Evolutionary conservation across 2,329 filamentous ascomycete species (phyloP).

Genomic region (Colletotrichum godetiae): DNA sequence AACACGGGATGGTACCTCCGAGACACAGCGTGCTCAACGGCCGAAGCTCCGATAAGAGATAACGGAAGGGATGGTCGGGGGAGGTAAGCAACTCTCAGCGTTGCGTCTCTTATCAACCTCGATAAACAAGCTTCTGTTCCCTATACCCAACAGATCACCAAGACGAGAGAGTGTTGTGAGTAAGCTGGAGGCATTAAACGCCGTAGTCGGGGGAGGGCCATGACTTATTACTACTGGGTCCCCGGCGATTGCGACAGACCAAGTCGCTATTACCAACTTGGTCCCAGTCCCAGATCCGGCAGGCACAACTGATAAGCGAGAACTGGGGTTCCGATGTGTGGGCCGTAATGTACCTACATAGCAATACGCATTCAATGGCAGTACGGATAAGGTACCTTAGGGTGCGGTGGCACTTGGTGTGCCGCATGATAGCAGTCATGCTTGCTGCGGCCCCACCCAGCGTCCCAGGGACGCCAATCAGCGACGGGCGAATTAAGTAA

Average conservation of each 20-base stretch:
- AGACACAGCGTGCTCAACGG: conserved; percentile 17
- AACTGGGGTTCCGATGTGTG: background rate
- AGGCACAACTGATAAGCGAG: conserved; percentile 32
- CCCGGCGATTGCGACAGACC: conserved; percentile 23
- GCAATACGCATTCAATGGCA: too few species aligned
- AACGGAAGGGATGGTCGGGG: background rate
- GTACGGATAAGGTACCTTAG: too few species aligned
- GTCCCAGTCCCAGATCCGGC: conserved; percentile 18
- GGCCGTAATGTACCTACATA: too few species aligned
- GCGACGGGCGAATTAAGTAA: conserved; percentile 26
- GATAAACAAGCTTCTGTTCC: background rate
- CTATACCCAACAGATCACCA: background rate
- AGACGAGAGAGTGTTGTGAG: background rate
- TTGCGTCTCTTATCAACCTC: background rate
- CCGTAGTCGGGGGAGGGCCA: conserved; percentile 29
- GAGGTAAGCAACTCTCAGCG: background rate
- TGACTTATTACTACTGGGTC: conserved; percentile 34
- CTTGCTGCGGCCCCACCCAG: conserved; percentile 8
- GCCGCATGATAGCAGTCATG: conserved; percentile 26
- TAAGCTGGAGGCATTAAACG: conserved; percentile 7
- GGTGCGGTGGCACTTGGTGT: background rate
- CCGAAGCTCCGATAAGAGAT: conserved; percentile 20
- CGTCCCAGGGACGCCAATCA: conserved; percentile 18
- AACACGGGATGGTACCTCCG: conserved; percentile 29
- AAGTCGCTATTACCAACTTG: conserved; percentile 26